These are phyloP conservation scores for Fusarium sp. DNA, from an alignment of 2,329 filamentous ascomycete genomes.

Conservation along the genomic window DNA sequence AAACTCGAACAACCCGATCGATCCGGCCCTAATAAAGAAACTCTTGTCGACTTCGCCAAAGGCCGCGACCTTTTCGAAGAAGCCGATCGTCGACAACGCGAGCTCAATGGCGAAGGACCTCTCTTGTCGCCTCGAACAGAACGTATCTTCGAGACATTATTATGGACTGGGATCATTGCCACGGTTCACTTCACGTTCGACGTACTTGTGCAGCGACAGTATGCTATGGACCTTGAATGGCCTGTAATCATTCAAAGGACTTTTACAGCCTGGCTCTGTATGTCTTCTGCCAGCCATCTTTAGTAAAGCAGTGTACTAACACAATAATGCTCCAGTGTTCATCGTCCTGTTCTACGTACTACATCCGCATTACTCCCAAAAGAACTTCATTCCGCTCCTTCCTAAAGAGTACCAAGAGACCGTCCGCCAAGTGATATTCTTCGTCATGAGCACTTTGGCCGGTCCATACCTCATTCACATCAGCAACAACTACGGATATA, in stretches of 20 bases:
- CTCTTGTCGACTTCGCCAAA: conserved; percentile 79
- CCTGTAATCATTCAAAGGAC: conserved; percentile 65
- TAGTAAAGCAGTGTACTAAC: conserved; percentile 10
- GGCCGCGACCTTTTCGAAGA: conserved; percentile 70
- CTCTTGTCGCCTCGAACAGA: conserved; percentile 62
- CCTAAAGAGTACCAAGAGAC: conserved; percentile 60
- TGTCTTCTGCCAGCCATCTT: conserved; percentile 26
- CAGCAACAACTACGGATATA: conserved; percentile 83
- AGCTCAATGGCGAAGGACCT: conserved; percentile 53
- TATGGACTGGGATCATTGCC: conserved; percentile 73
- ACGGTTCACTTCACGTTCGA: conserved; percentile 85
- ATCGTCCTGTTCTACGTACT: conserved; percentile 68
- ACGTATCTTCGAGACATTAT: conserved; percentile 66
- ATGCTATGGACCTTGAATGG: conserved; percentile 76
- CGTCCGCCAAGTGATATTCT: conserved; percentile 73
- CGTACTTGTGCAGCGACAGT: conserved; percentile 83
- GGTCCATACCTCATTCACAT: conserved; percentile 87
- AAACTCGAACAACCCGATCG: conserved; percentile 78
- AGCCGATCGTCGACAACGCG: conserved; percentile 57
- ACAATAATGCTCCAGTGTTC: conserved; percentile 60
- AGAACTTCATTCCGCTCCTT: conserved; percentile 64
- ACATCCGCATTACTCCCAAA: conserved; percentile 66
- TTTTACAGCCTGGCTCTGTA: conserved; percentile 66
- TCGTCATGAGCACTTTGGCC: conserved; percentile 68
- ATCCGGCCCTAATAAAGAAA: conserved; percentile 71